A percentile compares a stretch with the other conserved stretches of the same genome.
phyloP scores from a whole-genome alignment of 2,329 filamentous ascomycete genomes.

The Curvularia eragrostidis region DNA sequence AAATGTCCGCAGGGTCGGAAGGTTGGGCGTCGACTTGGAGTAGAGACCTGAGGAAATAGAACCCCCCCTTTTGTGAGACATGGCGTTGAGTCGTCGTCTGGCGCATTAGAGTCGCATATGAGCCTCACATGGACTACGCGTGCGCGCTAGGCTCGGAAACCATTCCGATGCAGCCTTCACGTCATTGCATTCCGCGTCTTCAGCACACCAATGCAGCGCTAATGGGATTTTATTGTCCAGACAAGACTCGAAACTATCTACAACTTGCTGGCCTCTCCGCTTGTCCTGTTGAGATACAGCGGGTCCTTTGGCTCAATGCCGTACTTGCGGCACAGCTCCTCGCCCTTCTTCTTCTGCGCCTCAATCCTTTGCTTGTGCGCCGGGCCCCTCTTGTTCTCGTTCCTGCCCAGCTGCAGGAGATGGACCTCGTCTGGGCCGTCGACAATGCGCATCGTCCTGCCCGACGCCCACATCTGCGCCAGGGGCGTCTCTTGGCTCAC shows the following conservation, averaged over 20 bases:
- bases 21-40: constrained; percentile 57
- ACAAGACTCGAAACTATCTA: constrained; percentile 28
- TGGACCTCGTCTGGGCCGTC: constrained; percentile 97
- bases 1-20: constrained; percentile 52
- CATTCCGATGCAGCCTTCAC: background rate
- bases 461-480: constrained; percentile 75
- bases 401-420: constrained; percentile 74
- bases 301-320: constrained; percentile 53
- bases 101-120: constrained; percentile 16
- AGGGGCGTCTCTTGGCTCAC: constrained; percentile 94
- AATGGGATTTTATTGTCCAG: background rate
- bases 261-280: constrained; percentile 51
- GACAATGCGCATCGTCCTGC: constrained; percentile 82
- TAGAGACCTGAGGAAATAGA: constrained; percentile 50
- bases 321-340: constrained; percentile 69
- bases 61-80: constrained; percentile 55
- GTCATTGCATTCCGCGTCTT: background rate
- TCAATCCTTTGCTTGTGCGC: constrained; percentile 68
- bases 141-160: constrained; percentile 15
- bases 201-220: background rate
- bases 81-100: constrained; percentile 32
- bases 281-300: constrained; percentile 52
- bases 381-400: constrained; percentile 75
- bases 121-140: constrained; percentile 12
- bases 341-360: constrained; percentile 69